Evolutionary conservation across 352 stramenopile genomes (phyloP).

Genomic region (Phytophthora brassicae): DNA sequence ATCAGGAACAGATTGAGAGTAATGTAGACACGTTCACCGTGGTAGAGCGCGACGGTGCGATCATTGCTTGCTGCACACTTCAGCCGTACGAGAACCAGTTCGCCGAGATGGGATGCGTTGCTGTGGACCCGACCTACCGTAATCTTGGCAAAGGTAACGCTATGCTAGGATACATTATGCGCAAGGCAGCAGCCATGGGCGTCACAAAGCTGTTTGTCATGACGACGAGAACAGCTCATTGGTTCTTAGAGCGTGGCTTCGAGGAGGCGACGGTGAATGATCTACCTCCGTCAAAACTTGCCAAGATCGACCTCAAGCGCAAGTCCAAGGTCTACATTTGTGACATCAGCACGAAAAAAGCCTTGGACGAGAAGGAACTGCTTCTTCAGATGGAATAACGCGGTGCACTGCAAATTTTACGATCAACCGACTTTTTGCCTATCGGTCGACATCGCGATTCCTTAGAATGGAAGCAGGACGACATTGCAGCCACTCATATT

Average conservation of each 20-base stretch:
- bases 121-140: conserved; percentile 87
- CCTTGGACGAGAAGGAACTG: conserved; percentile 84
- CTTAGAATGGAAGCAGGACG: conserved; percentile 21
- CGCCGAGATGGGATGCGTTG: conserved; percentile 90
- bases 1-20: conserved; percentile 88
- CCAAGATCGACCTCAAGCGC: conserved; percentile 79
- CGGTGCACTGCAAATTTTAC: conserved; percentile 19
- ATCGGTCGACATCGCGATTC: conserved; percentile 28
- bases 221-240: conserved; percentile 97
- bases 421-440: conserved; percentile 29
- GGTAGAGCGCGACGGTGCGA: conserved; percentile 86
- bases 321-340: conserved; percentile 90
- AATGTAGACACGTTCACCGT: conserved; percentile 89
- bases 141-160: conserved; percentile 88
- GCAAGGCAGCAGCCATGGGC: conserved; percentile 81
- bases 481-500: conserved; percentile 24
- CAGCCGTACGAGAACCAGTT: conserved; percentile 90
- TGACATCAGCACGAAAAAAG: conserved; percentile 83
- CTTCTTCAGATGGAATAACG: conserved; percentile 61
- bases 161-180: conserved; percentile 90
- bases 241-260: conserved; percentile 98
- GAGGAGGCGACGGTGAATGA: conserved; percentile 88
- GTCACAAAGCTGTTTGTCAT: conserved; percentile 96
- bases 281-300: conserved; percentile 77
- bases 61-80: conserved; percentile 88